Evolutionary conservation across 768 basidiomycete genomes (phyloP).

Genomic region (Lactifluus rugatus): DNA sequence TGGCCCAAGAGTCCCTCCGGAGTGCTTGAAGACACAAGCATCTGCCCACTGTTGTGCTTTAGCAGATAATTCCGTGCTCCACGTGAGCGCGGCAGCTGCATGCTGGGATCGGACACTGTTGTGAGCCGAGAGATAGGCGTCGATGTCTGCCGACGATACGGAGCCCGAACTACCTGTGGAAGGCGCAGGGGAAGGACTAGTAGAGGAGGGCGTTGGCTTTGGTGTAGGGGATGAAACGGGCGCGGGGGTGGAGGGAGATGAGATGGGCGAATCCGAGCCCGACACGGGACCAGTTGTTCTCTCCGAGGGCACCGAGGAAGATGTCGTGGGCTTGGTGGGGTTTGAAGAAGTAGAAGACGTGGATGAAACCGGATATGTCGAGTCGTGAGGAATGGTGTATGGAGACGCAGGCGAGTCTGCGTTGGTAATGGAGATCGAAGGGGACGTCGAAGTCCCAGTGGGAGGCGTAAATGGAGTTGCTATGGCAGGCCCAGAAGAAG

Average conservation of each 20-base stretch:
- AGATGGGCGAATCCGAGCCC: background rate
- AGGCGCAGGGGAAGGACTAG: conserved; percentile 1
- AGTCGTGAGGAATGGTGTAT: too few species aligned
- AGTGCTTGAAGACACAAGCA: conserved; percentile 59
- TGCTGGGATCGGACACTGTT: conserved; percentile 54
- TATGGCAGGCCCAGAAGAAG: too few species aligned
- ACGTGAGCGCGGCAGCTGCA: conserved; percentile 53
- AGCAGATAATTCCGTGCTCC: conserved; percentile 50
- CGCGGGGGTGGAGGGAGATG: background rate
- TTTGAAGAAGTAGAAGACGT: too few species aligned
- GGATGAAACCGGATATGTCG: too few species aligned
- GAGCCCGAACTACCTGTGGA: conserved; percentile 4
- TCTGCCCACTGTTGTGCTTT: conserved; percentile 65
- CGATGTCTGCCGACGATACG: conserved; percentile 37
- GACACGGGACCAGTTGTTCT: background rate
- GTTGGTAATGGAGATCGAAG: too few species aligned
- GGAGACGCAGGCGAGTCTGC: too few species aligned
- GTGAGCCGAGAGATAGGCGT: conserved; percentile 48
- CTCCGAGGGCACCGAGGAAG: background rate
- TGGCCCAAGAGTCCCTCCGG: conserved; percentile 51
- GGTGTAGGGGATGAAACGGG: conserved; percentile 1
- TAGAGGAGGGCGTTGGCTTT: background rate
- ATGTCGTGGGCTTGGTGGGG: background rate
- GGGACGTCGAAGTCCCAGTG: too few species aligned
- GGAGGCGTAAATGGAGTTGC: background rate